These are phyloP conservation scores for Epichloe gansuensis DNA, from an alignment of 2,329 filamentous ascomycete genomes.

Conservation along the genomic window DNA sequence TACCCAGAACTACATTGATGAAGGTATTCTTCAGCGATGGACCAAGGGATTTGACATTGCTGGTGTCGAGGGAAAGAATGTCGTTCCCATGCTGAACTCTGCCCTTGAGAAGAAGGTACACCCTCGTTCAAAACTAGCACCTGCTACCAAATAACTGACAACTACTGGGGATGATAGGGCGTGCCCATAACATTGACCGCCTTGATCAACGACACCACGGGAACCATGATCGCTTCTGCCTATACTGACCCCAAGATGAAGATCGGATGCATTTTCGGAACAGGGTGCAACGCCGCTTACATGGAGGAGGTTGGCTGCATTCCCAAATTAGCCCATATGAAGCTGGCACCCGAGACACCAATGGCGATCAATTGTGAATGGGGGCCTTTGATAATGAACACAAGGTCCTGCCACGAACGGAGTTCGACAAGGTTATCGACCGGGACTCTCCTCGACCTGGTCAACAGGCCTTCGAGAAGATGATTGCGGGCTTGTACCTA, in stretches of 20 bases:
- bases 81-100: constrained; percentile 77
- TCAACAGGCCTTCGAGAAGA: constrained; percentile 95
- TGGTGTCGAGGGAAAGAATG: constrained; percentile 81
- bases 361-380: constrained; percentile 98
- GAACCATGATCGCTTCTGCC: constrained; percentile 88
- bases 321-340: constrained; percentile 86
- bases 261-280: constrained; percentile 97
- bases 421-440: constrained; percentile 80
- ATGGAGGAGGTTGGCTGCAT: constrained; percentile 89
- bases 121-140: background rate
- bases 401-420: constrained; percentile 71
- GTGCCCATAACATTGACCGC: constrained; percentile 89
- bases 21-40: constrained; percentile 87
- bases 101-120: constrained; percentile 50
- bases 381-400: constrained; percentile 92
- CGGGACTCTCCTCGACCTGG: constrained; percentile 83
- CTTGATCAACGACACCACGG: constrained; percentile 94
- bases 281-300: constrained; percentile 95
- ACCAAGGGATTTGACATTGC: constrained; percentile 95
- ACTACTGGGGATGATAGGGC: constrained; percentile 34
- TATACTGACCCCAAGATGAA: constrained; percentile 92
- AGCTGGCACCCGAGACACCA: constrained; percentile 68
- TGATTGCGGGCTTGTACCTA: constrained; percentile 89
- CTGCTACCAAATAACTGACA: background rate
- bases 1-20: constrained; percentile 85